phyloP scores from a whole-genome alignment of 2,329 filamentous ascomycete species.

The Fusarium aywerte region DNA sequence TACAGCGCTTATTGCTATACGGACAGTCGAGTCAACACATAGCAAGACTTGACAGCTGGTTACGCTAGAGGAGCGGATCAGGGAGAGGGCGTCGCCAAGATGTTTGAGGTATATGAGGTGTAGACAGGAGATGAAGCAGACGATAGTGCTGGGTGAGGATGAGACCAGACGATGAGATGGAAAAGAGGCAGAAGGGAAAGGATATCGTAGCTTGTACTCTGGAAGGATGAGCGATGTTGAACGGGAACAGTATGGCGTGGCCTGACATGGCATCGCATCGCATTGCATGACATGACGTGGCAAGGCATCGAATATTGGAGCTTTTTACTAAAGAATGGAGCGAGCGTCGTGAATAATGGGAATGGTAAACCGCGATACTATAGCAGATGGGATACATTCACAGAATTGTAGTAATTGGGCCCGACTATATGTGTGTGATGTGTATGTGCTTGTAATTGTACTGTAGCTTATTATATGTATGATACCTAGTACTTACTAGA shows the following conservation, averaged over 20 bases:
- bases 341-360: slow-evolving; percentile 26
- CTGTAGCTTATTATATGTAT: background rate
- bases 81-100: slow-evolving; percentile 2
- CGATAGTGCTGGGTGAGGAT: slow-evolving; percentile 17
- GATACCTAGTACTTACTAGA: background rate
- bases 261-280: slow-evolving; percentile 17
- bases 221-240: slow-evolving; percentile 45
- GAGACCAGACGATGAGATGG: slow-evolving; percentile 25
- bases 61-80: slow-evolving; percentile 11
- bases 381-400: slow-evolving; percentile 10
- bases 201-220: slow-evolving; percentile 44
- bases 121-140: slow-evolving; percentile 11
- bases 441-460: background rate
- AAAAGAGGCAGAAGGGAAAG: slow-evolving; percentile 20
- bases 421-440: background rate
- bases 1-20: slow-evolving; percentile 5
- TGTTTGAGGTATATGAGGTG: slow-evolving; percentile 10
- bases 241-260: slow-evolving; percentile 1
- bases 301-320: slow-evolving; percentile 14
- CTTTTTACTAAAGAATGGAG: slow-evolving; percentile 7
- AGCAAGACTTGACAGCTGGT: background rate
- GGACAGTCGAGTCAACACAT: slow-evolving; percentile 8
- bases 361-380: slow-evolving; percentile 7
- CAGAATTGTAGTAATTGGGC: slow-evolving; percentile 17
- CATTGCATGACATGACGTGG: slow-evolving; percentile 16